Percentiles rank a stretch among this genome's conserved stretches.
These are phyloP conservation scores for Dioszegia aurantiaca DNA, from an alignment of 768 basidiomycete genomes.

Conservation along the genomic window DNA sequence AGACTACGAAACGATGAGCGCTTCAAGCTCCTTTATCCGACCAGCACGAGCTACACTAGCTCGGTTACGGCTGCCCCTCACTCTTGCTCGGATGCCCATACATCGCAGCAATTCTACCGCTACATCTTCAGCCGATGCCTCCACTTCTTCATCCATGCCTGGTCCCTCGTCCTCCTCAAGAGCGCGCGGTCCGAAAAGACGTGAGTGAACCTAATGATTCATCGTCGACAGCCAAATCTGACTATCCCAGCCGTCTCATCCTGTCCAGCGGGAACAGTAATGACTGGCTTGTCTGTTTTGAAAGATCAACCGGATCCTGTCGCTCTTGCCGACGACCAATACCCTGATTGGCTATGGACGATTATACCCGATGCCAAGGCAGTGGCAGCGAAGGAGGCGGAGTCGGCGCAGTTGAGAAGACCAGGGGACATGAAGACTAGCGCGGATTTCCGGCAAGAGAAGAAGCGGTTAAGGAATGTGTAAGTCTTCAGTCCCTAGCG, in stretches of 20 bases:
- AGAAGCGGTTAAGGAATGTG: constrained; percentile 41
- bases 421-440: constrained; percentile 14
- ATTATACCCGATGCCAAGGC: constrained; percentile 55
- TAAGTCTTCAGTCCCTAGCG: constrained; percentile 25
- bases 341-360: constrained; percentile 87
- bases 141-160: constrained; percentile 11
- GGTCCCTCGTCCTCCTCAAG: constrained; percentile 5
- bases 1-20: not conserved
- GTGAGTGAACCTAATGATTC: not conserved
- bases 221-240: constrained; percentile 9
- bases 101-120: not conserved
- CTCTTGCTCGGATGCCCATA: constrained; percentile 1
- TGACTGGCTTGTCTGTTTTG: constrained; percentile 77
- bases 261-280: constrained; percentile 62
- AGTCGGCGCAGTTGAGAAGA: constrained; percentile 11
- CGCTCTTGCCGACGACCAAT: constrained; percentile 74
- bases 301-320: constrained; percentile 76
- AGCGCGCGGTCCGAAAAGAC: constrained; percentile 13
- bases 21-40: constrained; percentile 6
- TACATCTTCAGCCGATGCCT: not conserved
- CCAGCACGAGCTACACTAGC: constrained; percentile 1
- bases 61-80: not conserved
- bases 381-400: constrained; percentile 10
- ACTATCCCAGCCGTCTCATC: constrained; percentile 35
- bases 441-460: constrained; percentile 41